A percentile compares a stretch with the other conserved stretches of the same genome.
phyloP scores from a whole-genome alignment of 75 land plant species.

The Picea sitchensis region DNA sequence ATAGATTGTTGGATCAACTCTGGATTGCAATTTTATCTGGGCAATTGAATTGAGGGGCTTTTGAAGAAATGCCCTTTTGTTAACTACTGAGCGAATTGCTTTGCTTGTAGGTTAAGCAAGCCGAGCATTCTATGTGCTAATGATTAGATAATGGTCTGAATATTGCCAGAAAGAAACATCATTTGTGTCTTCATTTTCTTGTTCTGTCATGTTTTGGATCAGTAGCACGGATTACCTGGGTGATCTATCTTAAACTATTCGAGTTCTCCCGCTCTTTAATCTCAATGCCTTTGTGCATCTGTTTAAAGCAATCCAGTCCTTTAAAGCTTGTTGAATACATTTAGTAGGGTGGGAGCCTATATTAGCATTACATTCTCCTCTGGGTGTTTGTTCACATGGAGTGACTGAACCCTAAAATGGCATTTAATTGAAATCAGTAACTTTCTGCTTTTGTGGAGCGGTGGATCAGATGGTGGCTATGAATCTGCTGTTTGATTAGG shows the following conservation, averaged over 20 bases:
- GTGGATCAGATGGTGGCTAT: constrained; percentile 1
- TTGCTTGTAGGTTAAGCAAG: background rate
- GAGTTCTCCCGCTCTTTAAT: background rate
- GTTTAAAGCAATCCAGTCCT: background rate
- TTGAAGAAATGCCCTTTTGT: background rate
- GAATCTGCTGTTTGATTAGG: background rate
- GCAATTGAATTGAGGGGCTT: background rate
- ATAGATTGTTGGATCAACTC: background rate
- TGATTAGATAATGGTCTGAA: background rate
- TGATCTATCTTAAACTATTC: background rate
- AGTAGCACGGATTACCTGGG: background rate
- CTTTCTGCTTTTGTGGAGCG: constrained; percentile 3
- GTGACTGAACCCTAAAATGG: background rate
- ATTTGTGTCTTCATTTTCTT: background rate
- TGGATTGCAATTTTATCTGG: background rate
- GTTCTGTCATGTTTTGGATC: background rate
- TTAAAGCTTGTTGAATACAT: background rate
- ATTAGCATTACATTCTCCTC: background rate
- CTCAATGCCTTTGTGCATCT: background rate
- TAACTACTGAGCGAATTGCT: background rate
- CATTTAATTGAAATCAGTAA: background rate
- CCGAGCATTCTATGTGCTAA: background rate
- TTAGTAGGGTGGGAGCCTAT: background rate
- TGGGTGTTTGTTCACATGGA: background rate
- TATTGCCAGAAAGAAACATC: background rate